Conservation (phyloP, 75 land plant genomes). For the Pinus albicaulis region DNA sequence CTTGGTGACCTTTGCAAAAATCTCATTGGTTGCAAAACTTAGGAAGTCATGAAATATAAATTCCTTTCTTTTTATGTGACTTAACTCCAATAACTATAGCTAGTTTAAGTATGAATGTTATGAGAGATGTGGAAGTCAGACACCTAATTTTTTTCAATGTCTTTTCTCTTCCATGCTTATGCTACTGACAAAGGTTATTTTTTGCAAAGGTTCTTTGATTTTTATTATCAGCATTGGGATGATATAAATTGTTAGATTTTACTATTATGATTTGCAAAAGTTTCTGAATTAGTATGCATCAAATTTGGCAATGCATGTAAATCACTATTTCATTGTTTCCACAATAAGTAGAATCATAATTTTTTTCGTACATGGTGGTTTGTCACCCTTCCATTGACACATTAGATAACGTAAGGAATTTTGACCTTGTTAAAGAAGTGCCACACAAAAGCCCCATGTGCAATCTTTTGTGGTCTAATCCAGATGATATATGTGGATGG, state of each 20-base stretch:
- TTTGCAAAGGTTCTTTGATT: no score
- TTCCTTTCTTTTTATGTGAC: no score
- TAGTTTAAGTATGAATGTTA: no score
- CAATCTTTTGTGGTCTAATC: conserved; percentile 85
- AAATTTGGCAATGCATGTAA: not conserved
- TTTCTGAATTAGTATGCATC: not conserved
- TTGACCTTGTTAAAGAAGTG: conserved; percentile 84
- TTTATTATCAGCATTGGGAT: not conserved
- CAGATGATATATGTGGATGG: conserved; percentile 82
- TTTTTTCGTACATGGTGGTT: conserved; percentile 91
- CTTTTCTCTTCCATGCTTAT: not conserved
- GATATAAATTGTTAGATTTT: not conserved
- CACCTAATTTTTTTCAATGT: not conserved
- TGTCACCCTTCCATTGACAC: conserved; percentile 93
- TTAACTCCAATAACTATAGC: no score
- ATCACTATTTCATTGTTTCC: not conserved
- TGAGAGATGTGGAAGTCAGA: not conserved
- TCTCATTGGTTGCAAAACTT: no score
- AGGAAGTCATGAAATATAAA: no score
- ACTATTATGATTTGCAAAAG: not conserved
- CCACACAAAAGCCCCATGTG: conserved; percentile 97
- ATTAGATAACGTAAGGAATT: conserved; percentile 84
- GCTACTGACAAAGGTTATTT: no score
- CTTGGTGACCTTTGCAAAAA: no score
- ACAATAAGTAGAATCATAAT: conserved; percentile 84